Percentiles rank a stretch among this genome's conserved stretches.
phyloP scores from a whole-genome alignment of 441 rosid species.

The Eruca vesicaria region DNA sequence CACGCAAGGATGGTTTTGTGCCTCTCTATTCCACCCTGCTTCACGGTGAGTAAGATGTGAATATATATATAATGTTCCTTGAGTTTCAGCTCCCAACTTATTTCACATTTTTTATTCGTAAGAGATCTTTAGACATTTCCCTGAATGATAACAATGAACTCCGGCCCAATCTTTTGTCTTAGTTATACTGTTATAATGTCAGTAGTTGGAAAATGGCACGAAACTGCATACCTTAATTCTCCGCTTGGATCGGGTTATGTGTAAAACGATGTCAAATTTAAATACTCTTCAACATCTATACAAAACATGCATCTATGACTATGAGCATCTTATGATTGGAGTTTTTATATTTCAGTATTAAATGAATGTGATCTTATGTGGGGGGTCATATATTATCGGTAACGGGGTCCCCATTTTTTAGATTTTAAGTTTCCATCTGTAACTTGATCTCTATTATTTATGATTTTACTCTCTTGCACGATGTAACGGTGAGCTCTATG shows the following conservation, averaged over 20 bases:
- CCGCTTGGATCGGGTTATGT: background rate
- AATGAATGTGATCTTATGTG: background rate
- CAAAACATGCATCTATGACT: background rate
- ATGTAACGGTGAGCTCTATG: conserved; percentile 7
- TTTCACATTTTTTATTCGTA: conserved; percentile 2
- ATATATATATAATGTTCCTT: background rate
- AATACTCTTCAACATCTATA: background rate
- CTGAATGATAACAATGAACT: background rate
- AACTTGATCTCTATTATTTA: background rate
- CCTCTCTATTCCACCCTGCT: conserved; percentile 68
- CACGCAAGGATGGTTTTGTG: conserved; percentile 93
- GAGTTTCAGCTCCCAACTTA: background rate
- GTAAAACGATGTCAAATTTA: conserved; percentile 13
- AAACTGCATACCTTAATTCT: too few relatives aligned
- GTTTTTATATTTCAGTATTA: background rate
- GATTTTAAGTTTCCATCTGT: background rate
- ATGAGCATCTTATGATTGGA: background rate
- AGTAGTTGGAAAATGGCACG: background rate
- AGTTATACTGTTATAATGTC: background rate
- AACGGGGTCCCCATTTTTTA: background rate
- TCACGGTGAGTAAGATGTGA: conserved; percentile 41
- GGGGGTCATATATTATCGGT: background rate
- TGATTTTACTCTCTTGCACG: background rate
- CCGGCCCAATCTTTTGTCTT: background rate
- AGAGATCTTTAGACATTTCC: too few relatives aligned